Evolutionary conservation across 2,329 filamentous ascomycete genomes (phyloP).

Genomic region (Ceratocystis papillata): DNA sequence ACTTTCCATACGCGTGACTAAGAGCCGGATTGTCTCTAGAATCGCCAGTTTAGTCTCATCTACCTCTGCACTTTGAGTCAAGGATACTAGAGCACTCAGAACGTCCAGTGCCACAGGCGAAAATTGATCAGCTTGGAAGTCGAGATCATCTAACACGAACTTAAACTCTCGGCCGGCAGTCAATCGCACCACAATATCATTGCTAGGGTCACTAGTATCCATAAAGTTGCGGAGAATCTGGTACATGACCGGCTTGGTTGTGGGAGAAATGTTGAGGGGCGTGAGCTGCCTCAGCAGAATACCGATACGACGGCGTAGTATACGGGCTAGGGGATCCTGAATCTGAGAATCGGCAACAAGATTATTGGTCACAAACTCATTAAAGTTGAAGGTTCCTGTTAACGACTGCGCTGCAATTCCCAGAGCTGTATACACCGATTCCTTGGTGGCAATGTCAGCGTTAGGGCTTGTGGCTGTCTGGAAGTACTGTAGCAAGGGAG

Average conservation of each 20-base stretch:
- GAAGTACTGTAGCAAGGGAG: slow-evolving; percentile 75
- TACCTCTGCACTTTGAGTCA: slow-evolving; percentile 69
- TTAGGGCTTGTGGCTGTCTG: slow-evolving; percentile 56
- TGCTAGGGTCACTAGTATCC: slow-evolving; percentile 62
- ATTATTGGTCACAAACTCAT: slow-evolving; percentile 62
- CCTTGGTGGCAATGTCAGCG: slow-evolving; percentile 68
- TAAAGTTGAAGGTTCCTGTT: slow-evolving; percentile 68
- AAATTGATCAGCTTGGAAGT: slow-evolving; percentile 64
- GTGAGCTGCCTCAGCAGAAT: slow-evolving; percentile 89
- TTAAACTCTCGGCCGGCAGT: slow-evolving; percentile 81
- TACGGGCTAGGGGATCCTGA: slow-evolving; percentile 53
- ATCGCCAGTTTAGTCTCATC: slow-evolving; percentile 86
- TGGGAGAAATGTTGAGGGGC: slow-evolving; percentile 58
- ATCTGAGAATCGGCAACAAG: slow-evolving; percentile 68
- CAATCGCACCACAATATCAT: slow-evolving; percentile 84
- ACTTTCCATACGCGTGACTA: slow-evolving; percentile 72
- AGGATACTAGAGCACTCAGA: slow-evolving; percentile 58
- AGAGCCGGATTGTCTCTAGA: slow-evolving; percentile 70
- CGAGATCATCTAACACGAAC: slow-evolving; percentile 70
- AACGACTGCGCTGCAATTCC: slow-evolving; percentile 73
- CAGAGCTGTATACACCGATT: slow-evolving; percentile 89
- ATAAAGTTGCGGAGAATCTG: slow-evolving; percentile 83
- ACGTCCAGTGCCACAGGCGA: slow-evolving; percentile 65
- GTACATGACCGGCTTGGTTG: slow-evolving; percentile 65
- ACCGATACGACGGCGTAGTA: slow-evolving; percentile 75